phyloP scores from a whole-genome alignment of 2,329 filamentous ascomycete genomes.

The Ophiostoma ips region DNA sequence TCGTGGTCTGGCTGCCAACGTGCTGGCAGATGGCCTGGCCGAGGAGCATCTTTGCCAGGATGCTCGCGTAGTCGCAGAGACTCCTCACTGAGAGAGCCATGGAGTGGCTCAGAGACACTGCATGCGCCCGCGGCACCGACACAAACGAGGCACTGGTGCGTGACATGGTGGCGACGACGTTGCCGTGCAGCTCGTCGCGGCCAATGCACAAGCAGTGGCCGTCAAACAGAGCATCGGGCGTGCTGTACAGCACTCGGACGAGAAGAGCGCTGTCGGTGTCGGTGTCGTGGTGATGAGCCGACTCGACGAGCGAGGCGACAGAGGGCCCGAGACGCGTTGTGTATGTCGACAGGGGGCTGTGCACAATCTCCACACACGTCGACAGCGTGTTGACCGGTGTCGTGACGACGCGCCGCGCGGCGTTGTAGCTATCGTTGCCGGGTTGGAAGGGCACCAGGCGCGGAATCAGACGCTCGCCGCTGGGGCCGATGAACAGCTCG shows the following conservation, averaged over 20 bases:
- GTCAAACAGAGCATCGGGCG: slow-evolving; percentile 17
- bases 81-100: background rate
- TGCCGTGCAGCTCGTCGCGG: slow-evolving; percentile 20
- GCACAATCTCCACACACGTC: slow-evolving; percentile 19
- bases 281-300: background rate
- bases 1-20: slow-evolving; percentile 10
- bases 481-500: slow-evolving; percentile 24
- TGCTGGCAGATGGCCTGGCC: slow-evolving; percentile 13
- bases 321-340: too few relatives aligned
- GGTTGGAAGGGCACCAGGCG: slow-evolving; percentile 26
- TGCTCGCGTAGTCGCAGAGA: background rate
- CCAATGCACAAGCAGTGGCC: slow-evolving; percentile 18
- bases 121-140: slow-evolving; percentile 12
- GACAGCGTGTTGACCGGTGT: slow-evolving; percentile 21
- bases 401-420: slow-evolving; percentile 23
- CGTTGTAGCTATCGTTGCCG: slow-evolving; percentile 26
- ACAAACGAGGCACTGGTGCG: slow-evolving; percentile 23
- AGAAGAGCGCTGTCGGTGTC: background rate
- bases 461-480: slow-evolving; percentile 22
- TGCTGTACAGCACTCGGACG: slow-evolving; percentile 26
- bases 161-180: slow-evolving; percentile 19
- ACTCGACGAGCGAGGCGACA: background rate
- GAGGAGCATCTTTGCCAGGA: background rate
- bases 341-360: background rate
- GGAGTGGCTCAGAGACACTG: background rate